A percentile compares a stretch with the other conserved stretches of the same genome.
These are phyloP conservation scores for Blastocystis sp. DNA, from an alignment of 352 stramenopile species.

Conservation along the genomic window DNA sequence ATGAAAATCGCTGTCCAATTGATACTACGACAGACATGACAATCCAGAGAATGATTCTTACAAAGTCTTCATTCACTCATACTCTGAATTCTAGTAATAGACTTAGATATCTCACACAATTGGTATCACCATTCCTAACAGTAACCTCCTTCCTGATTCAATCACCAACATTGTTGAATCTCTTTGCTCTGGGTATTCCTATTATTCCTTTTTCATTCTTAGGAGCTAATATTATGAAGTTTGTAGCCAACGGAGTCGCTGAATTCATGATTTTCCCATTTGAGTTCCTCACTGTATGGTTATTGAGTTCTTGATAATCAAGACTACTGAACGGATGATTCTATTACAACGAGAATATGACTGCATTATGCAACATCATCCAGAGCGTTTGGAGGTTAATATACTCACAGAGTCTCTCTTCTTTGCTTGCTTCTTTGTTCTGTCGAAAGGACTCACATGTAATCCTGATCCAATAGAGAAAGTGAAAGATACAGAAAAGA, in stretches of 20 bases:
- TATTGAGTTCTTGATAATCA: neutral
- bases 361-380: neutral
- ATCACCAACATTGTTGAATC: neutral
- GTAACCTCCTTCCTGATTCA: neutral
- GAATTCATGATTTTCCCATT: conserved; percentile 31
- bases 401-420: conserved; percentile 48
- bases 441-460: conserved; percentile 6
- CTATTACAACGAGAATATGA: conserved; percentile 51
- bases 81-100: neutral
- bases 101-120: neutral
- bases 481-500: neutral
- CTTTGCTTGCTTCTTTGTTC: conserved; percentile 50
- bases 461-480: neutral
- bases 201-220: neutral
- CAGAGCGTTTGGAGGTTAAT: neutral
- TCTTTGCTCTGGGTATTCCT: neutral
- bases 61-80: neutral
- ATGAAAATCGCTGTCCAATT: neutral
- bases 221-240: conserved; percentile 26
- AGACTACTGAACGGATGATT: conserved; percentile 22
- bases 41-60: neutral
- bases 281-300: neutral
- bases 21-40: conserved; percentile 5
- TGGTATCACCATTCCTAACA: neutral
- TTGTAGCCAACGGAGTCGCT: neutral